phyloP scores from a whole-genome alignment of 2,329 filamentous ascomycete species.

The Teratosphaeria destructans region DNA sequence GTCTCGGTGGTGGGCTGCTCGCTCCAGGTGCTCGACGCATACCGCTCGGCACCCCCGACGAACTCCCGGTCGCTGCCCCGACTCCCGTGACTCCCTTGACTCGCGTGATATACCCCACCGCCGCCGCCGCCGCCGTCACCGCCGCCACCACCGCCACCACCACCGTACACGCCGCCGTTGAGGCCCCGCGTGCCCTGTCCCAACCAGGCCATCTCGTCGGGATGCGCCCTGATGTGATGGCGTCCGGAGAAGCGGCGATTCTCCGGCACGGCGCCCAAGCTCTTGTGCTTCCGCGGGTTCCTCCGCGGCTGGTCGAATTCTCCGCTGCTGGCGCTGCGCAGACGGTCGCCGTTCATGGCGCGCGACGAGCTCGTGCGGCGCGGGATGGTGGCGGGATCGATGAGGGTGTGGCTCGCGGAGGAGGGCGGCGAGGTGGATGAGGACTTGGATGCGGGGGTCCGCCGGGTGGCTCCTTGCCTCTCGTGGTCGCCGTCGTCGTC shows the following conservation, averaged over 20 bases:
- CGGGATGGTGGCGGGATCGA: slow-evolving; percentile 44
- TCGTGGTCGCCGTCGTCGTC: too few species aligned
- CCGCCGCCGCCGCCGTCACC: slow-evolving; percentile 14
- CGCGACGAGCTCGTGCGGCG: slow-evolving; percentile 61
- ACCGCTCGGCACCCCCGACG: neutral
- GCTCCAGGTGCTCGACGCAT: neutral
- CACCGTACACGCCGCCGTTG: slow-evolving; percentile 16
- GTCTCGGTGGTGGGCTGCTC: slow-evolving; percentile 3
- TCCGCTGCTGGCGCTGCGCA: slow-evolving; percentile 11
- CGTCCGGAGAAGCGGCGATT: slow-evolving; percentile 7
- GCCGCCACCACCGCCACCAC: slow-evolving; percentile 14
- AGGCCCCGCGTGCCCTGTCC: slow-evolving; percentile 11
- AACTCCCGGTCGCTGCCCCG: neutral
- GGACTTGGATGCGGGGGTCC: neutral
- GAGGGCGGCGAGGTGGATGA: neutral
- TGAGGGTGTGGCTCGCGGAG: neutral
- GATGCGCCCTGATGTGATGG: slow-evolving; percentile 5
- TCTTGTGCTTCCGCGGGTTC: slow-evolving; percentile 13
- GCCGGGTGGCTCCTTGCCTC: neutral
- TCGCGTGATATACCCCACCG: slow-evolving; percentile 16
- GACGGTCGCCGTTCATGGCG: slow-evolving; percentile 28
- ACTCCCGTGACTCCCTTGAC: neutral
- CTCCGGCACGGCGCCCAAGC: slow-evolving; percentile 14
- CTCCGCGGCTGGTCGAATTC: slow-evolving; percentile 2
- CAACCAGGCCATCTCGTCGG: slow-evolving; percentile 22